Percentiles rank a stretch among this genome's conserved stretches.
Conservation (phyloP, 2,329 filamentous ascomycete genomes). For the Herpotrichia juniperi region DNA sequence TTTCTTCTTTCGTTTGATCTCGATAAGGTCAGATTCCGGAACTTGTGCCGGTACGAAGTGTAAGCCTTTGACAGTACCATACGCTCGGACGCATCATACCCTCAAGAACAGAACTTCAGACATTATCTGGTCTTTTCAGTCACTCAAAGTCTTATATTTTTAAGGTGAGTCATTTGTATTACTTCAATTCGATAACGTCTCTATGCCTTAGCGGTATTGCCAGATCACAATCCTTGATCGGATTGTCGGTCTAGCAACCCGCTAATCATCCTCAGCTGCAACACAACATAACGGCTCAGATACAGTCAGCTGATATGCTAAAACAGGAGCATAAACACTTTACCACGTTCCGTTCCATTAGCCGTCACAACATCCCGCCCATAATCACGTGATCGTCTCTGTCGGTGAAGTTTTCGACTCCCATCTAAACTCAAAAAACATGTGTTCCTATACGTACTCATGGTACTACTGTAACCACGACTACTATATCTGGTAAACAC, state of each 20-base stretch:
- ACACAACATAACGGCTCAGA: not conserved
- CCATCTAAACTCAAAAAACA: constrained; percentile 21
- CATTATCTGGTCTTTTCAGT: too few relatives aligned
- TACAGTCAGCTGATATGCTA: not conserved
- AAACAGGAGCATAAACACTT: not conserved
- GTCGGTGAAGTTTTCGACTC: not conserved
- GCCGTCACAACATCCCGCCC: not conserved
- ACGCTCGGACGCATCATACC: too few relatives aligned
- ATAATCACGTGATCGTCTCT: not conserved
- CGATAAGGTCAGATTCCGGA: too few relatives aligned
- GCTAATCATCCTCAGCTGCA: not conserved
- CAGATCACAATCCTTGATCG: not conserved
- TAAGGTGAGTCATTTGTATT: not conserved
- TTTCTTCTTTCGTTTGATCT: not conserved
- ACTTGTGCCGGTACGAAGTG: too few relatives aligned
- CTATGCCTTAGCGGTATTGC: not conserved
- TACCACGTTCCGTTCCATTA: not conserved
- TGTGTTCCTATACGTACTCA: constrained; percentile 56
- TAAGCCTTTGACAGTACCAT: too few relatives aligned
- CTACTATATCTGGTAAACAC: constrained; percentile 52
- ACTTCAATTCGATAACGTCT: not conserved
- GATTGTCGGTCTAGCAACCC: not conserved
- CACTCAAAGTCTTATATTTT: too few relatives aligned
- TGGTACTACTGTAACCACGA: constrained; percentile 57
- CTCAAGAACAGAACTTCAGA: too few relatives aligned